phyloP scores from a whole-genome alignment of 495 filamentous ascomycete genomes.

The Symbiotaphrina buchneri region DNA sequence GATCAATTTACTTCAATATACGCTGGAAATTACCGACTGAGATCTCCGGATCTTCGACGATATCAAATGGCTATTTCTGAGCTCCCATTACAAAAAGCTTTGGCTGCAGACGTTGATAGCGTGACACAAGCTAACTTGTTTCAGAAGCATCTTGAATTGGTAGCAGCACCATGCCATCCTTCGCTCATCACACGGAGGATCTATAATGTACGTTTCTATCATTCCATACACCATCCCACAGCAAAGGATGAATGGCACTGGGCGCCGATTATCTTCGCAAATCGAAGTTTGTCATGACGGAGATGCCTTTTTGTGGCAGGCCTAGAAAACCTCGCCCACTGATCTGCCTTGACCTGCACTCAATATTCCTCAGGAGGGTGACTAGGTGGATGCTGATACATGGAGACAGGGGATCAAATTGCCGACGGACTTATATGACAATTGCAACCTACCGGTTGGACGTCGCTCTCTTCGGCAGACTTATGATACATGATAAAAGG shows the following conservation, averaged over 20 bases:
- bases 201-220: conserved; percentile 6
- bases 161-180: conserved; percentile 1
- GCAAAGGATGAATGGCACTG: conserved; percentile 97
- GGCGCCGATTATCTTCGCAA: conserved; percentile 61
- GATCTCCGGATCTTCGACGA: conserved; percentile 53
- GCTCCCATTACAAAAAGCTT: conserved; percentile 8
- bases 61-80: conserved; percentile 86
- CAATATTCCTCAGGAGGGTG: no score
- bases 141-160: conserved; percentile 1
- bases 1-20: conserved; percentile 63
- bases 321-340: conserved; percentile 99
- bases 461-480: no score
- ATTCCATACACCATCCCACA: conserved; percentile 5
- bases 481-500: no score
- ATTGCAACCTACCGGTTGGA: no score
- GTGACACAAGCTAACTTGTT: no score
- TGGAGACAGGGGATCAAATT: no score
- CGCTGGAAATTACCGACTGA: conserved; percentile 99
- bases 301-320: conserved; percentile 93
- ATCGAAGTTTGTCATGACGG: conserved; percentile 41
- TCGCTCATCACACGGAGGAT: not conserved
- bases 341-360: no score
- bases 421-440: no score
- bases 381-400: no score
- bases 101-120: no score